Evolutionary conservation across 2,329 filamentous ascomycete genomes (phyloP).

Genomic region (Periconia digitata): DNA sequence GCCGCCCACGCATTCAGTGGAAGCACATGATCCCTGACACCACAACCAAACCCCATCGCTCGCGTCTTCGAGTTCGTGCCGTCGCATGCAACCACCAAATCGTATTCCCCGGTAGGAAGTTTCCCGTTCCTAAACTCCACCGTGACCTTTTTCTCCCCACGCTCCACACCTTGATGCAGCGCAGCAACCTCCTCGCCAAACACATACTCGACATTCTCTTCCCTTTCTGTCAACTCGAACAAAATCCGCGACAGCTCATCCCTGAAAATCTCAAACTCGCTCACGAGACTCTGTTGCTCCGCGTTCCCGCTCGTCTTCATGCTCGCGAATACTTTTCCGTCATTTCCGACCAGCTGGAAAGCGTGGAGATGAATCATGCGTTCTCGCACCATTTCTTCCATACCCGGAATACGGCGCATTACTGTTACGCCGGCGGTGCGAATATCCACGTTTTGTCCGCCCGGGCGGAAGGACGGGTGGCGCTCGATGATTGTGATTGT

Average conservation of each 20-base stretch:
- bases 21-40: conserved; percentile 10
- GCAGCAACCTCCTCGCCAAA: conserved; percentile 16
- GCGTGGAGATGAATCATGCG: conserved; percentile 39
- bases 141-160: conserved; percentile 4
- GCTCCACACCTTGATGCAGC: conserved; percentile 4
- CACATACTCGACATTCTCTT: conserved; percentile 21
- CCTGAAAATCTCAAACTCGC: conserved; percentile 25
- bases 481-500: conserved; percentile 47
- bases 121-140: conserved; percentile 30
- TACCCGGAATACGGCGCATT: conserved; percentile 40
- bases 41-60: conserved; percentile 9
- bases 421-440: conserved; percentile 43
- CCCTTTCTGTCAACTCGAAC: conserved; percentile 13
- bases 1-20: conserved; percentile 11
- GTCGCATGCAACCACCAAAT: conserved; percentile 21
- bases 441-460: conserved; percentile 48
- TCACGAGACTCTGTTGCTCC: conserved; percentile 14
- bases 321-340: conserved; percentile 18
- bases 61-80: conserved; percentile 18
- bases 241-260: conserved; percentile 35
- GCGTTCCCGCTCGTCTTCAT: conserved; percentile 30
- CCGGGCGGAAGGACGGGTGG: conserved; percentile 34
- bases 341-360: conserved; percentile 32
- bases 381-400: conserved; percentile 36
- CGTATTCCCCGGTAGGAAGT: conserved; percentile 7